Evolutionary conservation across 2,329 filamentous ascomycete species (phyloP), one percentile per base, ranked within the genome.

Genomic region (Colletotrichum cereale): DNA sequence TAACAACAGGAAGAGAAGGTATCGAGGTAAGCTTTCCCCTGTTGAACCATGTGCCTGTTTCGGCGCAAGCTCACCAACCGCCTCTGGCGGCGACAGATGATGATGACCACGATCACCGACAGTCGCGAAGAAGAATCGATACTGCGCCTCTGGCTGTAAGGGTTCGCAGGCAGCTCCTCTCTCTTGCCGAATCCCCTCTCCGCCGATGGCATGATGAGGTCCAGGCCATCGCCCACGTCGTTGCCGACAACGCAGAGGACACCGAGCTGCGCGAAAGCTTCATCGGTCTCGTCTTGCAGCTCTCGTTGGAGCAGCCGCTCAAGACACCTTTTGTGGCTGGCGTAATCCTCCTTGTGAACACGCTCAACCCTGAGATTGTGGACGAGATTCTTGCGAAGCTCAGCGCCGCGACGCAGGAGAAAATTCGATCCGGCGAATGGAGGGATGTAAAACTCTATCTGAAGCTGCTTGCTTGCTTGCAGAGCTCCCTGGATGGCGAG

Each of bases 271-370:
- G 91, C 74, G 88, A 86, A 40, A 90, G 87, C 62, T 97, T 97
- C 80, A 85, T 93, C 75, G 89, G 92, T 68, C 87, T 97, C 38
- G 86, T 91, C 10, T 84, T 95, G 70, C 93, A 96, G 81, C 86
- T 98, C 75, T 87, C 93, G 53, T 80, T 94, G 44, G 96, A 99
- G 83, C 96, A 99, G 83, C 96, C 96, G 1, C 92, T 99, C 81
- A 98, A 98, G 86, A 97, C 95, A n/a, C 96, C 96, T 0, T 98
- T 98, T 79, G 88, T 97, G 47, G 95, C 95, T 12, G 94, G 93
- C 26, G 91, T 96, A 18, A 88, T 97, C 53, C 87, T 97, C 69
- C 88, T 94, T 67, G 88, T 91, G 75, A 98, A 98, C 83, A 88
- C 89, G 34, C 84, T 93, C 76, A 94, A 94, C 78, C 86, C 92